Base-by-base conservation (phyloP, 768 basidiomycete species). In the Omphalotus guepiniiformis region DNA sequence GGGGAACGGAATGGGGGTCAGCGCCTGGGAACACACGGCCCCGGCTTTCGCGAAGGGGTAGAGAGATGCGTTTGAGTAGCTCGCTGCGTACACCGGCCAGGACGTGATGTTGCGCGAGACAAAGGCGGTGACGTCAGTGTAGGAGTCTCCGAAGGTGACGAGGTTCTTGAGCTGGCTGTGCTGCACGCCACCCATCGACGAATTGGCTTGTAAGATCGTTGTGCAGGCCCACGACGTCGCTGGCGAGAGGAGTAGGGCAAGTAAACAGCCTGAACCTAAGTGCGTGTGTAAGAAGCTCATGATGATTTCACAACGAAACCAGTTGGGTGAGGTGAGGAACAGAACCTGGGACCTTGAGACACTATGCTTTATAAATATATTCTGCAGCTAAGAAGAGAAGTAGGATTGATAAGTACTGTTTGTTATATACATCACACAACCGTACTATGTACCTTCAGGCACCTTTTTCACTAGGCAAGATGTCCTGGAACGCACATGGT, bases 141-240 rank as follows among this genome's bases (percentile, higher is more conserved):
- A 69, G 16, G 61, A 63, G 53, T 69, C 68, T 2, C 68, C 67
- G 37, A 68, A 70, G 1, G 64, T 65, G 19, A 66, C 66, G 15
- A 68, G 56, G 22, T 63, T 62, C 27, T 64, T 62, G 52, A 67
- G 65, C 30, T 59, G 60, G 4, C 55, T 53, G 1, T 59, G 54
- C 18, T 19, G 38, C 8, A 39, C 18, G 21, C 38, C 18, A 11
- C 9, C 11, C 8, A 18, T 9, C n/a, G 30, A n/a, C 9, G n/a
- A n/a, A n/a, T 32, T n/a, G 9, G 30, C n/a, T n/a, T 32, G 30
- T 9, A 32, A 32, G 30, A 32, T n/a, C n/a, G 9, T 9, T n/a
- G n/a, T 32, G n/a, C 9, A 32, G 30, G n/a, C n/a, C n/a, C 30
- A 32, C 9, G 9, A 32, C 9, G 9, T 32, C 30, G 30, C n/a